Evolutionary conservation across 2,329 filamentous ascomycete species (phyloP).

Genomic region (Cercospora sp.): DNA sequence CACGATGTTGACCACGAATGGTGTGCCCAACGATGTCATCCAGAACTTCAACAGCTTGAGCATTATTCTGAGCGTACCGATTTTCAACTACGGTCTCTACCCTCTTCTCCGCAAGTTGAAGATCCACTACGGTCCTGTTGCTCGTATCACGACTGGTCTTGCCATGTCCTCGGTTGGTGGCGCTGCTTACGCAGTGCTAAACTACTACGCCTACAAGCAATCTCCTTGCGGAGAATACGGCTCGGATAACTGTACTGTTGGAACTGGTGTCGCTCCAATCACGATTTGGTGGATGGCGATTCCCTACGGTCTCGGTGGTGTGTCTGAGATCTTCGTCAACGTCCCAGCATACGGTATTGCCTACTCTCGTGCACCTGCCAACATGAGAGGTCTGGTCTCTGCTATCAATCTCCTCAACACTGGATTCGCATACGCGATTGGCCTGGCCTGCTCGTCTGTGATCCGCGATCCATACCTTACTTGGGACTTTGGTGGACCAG

Average conservation of each 20-base stretch:
- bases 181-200: slow-evolving; percentile 42
- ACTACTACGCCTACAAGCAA: slow-evolving; percentile 50
- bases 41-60: slow-evolving; percentile 49
- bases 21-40: slow-evolving; percentile 50
- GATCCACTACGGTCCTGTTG: slow-evolving; percentile 50
- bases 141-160: slow-evolving; percentile 52
- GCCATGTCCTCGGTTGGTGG: slow-evolving; percentile 52
- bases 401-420: slow-evolving; percentile 47
- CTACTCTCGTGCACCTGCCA: slow-evolving; percentile 45
- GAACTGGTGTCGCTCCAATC: slow-evolving; percentile 41
- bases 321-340: slow-evolving; percentile 47
- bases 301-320: slow-evolving; percentile 40
- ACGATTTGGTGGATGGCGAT: slow-evolving; percentile 48
- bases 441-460: slow-evolving; percentile 40
- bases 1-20: slow-evolving; percentile 35
- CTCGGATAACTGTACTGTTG: slow-evolving; percentile 39
- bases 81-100: slow-evolving; percentile 48
- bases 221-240: slow-evolving; percentile 47
- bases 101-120: slow-evolving; percentile 45
- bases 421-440: slow-evolving; percentile 43
- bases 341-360: slow-evolving; percentile 50
- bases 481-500: slow-evolving; percentile 53
- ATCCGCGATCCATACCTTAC: slow-evolving; percentile 52
- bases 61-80: slow-evolving; percentile 47
- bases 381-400: slow-evolving; percentile 47